A percentile compares a stretch with the other conserved stretches of the same genome.
These are phyloP conservation scores for Coemansia sp. DNA, from an alignment of 192 early-diverging fungal genomes.

Conservation along the genomic window DNA sequence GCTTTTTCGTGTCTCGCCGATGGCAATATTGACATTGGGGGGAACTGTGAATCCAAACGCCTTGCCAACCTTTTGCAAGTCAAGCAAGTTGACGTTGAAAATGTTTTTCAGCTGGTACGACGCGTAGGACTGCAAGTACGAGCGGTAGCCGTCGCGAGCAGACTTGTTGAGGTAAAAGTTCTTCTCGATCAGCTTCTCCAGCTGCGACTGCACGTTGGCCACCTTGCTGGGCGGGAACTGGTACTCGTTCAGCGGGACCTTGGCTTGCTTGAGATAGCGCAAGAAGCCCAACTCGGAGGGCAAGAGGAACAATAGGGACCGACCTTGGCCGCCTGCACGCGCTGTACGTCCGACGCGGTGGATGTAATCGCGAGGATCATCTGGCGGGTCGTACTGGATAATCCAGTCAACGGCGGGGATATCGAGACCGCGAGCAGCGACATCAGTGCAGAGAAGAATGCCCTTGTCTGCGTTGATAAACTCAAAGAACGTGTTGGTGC, in stretches of 20 bases:
- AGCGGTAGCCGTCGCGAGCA: constrained; percentile 94
- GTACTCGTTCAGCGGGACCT: constrained; percentile 98
- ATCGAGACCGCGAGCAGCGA: constrained; percentile 96
- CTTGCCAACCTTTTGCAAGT: constrained; percentile 88
- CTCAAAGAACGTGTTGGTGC: constrained; percentile 99
- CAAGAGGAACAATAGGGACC: constrained; percentile 92
- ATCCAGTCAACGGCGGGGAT: constrained; percentile 99
- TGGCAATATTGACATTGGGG: constrained; percentile 82
- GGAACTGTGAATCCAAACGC: constrained; percentile 96
- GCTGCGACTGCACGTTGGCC: constrained; percentile 93
- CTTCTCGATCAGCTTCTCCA: constrained; percentile 96
- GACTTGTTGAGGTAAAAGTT: constrained; percentile 98
- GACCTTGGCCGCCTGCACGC: constrained; percentile 84
- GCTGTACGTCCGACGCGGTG: constrained; percentile 97
- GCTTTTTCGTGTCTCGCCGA: constrained; percentile 49
- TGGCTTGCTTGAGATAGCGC: constrained; percentile 96
- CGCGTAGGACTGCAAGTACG: constrained; percentile 94
- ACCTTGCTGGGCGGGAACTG: constrained; percentile 95
- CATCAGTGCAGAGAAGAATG: constrained; percentile 95
- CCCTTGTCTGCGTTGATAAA: constrained; percentile 94
- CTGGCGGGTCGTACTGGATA: constrained; percentile 98
- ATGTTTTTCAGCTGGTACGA: constrained; percentile 95
- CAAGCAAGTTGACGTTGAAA: constrained; percentile 89
- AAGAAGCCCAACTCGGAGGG: constrained; percentile 95
- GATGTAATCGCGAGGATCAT: constrained; percentile 98